These are phyloP conservation scores for Plectranthus barbatus DNA, from an alignment of 257 asterid species.

Conservation along the genomic window DNA sequence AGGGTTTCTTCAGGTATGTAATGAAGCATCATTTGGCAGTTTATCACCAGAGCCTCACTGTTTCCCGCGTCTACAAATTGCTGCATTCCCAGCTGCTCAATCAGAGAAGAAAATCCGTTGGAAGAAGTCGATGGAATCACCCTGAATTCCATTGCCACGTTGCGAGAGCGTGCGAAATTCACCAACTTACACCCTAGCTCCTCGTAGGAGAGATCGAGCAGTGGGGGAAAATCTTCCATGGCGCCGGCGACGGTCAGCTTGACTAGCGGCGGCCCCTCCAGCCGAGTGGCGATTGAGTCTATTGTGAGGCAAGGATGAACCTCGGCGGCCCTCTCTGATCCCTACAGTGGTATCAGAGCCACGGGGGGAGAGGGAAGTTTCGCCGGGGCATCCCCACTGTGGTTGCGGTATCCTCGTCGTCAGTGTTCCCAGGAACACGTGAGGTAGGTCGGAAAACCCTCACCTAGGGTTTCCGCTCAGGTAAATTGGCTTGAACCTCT, in stretches of 20 bases:
- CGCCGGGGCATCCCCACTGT: too few relatives aligned
- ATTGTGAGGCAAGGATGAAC: too few relatives aligned
- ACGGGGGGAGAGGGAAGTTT: too few relatives aligned
- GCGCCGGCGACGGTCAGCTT: constrained; percentile 69
- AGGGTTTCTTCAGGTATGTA: constrained; percentile 77
- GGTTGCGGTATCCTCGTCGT: too few relatives aligned
- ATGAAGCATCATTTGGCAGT: constrained; percentile 91
- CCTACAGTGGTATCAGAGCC: too few relatives aligned
- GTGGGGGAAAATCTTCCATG: constrained; percentile 63
- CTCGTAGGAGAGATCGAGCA: constrained; percentile 70
- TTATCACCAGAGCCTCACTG: constrained; percentile 66
- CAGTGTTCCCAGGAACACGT: too few relatives aligned
- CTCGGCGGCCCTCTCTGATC: too few relatives aligned
- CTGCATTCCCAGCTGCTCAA: constrained; percentile 49
- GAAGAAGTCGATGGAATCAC: constrained; percentile 49
- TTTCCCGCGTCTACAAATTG: constrained; percentile 29
- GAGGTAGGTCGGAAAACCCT: too few relatives aligned
- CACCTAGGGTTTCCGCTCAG: too few relatives aligned
- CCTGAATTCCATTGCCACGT: constrained; percentile 52
- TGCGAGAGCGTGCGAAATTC: constrained; percentile 67
- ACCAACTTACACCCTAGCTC: constrained; percentile 64
- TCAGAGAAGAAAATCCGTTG: constrained; percentile 55
- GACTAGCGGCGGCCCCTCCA: constrained; percentile 51
- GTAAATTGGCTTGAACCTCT: too few relatives aligned
- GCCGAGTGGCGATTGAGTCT: constrained; percentile 57